phyloP scores from a whole-genome alignment of 768 basidiomycete species.

The Phlebiopsis flavidoalba region DNA sequence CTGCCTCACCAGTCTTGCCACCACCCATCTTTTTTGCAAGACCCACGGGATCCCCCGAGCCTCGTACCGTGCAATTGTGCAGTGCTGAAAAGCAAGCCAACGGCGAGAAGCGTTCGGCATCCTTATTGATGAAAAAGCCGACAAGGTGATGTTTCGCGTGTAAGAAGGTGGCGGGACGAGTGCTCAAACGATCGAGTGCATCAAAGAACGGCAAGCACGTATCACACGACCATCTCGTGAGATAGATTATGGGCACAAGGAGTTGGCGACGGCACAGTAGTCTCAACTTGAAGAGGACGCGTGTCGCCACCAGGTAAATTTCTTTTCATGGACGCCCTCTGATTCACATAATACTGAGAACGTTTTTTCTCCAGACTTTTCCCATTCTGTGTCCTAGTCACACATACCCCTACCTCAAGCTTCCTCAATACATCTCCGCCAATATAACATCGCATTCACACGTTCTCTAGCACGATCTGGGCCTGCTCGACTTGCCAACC shows the following conservation, averaged over 20 bases:
- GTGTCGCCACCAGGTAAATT: constrained; percentile 64
- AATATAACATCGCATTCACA: constrained; percentile 34
- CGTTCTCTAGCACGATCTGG: constrained; percentile 28
- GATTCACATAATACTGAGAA: background rate
- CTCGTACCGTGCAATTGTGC: constrained; percentile 5
- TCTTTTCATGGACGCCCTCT: background rate
- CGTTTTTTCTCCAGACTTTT: constrained; percentile 47
- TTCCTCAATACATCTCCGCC: constrained; percentile 82
- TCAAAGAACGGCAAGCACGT: constrained; percentile 62
- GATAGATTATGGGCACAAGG: constrained; percentile 74
- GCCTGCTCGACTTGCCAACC: constrained; percentile 24
- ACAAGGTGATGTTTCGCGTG: constrained; percentile 46
- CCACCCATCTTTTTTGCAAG: too few relatives aligned
- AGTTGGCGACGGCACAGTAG: constrained; percentile 50
- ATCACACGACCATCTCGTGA: constrained; percentile 73
- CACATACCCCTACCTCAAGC: constrained; percentile 65
- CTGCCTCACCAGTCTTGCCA: constrained; percentile 50
- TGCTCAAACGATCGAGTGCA: constrained; percentile 71
- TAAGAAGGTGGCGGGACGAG: constrained; percentile 76
- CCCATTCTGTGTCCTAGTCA: constrained; percentile 56
- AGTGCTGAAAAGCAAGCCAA: background rate
- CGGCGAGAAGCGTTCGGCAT: constrained; percentile 16
- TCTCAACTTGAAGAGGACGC: constrained; percentile 46
- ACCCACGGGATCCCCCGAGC: constrained; percentile 5
- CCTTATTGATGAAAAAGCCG: constrained; percentile 26